Evolutionary conservation across 441 rosid genomes (phyloP), one percentile per base, ranked within the genome.

Genomic region (Erysimum cheiri): DNA sequence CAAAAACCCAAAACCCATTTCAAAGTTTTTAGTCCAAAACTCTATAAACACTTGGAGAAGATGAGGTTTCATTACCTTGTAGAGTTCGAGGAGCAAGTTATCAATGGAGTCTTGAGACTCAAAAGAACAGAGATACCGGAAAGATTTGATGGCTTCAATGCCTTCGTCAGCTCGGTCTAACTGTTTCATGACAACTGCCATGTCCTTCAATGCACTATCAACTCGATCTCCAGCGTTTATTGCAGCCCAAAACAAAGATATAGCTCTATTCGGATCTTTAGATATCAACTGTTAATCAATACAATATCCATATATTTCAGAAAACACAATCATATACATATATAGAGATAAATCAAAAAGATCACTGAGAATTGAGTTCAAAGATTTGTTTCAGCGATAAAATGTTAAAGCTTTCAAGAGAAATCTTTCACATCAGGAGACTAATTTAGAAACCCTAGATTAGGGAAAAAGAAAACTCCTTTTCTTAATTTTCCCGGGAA

Each of bases 101-200:
- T 90, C 97, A 13, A 93, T 80, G 56, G 98, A 87, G 65, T 86
- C 92, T 80, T 89, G 98, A 58, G 98, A 82, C 29, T 88, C 97
- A 3, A 24, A 41, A 11, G 91, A 80, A 67, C 98, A 93, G 63
- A 88, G 92, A 70, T 86, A 85, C 3, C 98, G 91, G 41, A 93
- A 93, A 31, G 98, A 93, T 67, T 82, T 93, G 75, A 93, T 85
- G 0, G 97, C 98, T 79, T 93, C 97, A 7, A 93, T 86, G 5
- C 96, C 98, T 80, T 91, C 97, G 1, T 93, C 92, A 14, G 97
- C 70, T 77, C 98, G 80, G 74, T 91, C 57, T 73, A 93, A 52
- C 64, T 93, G 98, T 62, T 89, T 93, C 97, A 93, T 88, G 53
- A 91, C 94, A 36, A 88, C 87, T 0, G 94, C 98, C 98, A 93